These are phyloP conservation scores for Gryganskiella cystojenkinii DNA, from an alignment of 192 early-diverging fungal species.

Conservation along the genomic window DNA sequence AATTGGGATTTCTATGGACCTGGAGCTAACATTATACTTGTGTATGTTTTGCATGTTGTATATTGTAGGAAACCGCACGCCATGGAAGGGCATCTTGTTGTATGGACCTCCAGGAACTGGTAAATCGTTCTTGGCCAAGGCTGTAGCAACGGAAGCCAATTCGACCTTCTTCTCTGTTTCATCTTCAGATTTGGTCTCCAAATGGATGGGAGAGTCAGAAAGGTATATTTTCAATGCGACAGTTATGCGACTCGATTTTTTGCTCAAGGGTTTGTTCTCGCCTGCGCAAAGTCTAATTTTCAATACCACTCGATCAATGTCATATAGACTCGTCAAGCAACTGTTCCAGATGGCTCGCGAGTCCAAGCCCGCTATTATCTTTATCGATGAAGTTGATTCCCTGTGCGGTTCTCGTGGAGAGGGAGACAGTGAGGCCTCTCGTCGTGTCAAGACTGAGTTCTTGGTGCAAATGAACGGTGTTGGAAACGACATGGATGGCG, in stretches of 20 bases:
- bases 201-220: constrained; percentile 99
- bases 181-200: constrained; percentile 97
- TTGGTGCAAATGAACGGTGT: constrained; percentile 99
- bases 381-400: constrained; percentile 99
- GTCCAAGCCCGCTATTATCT: constrained; percentile 95
- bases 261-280: no score
- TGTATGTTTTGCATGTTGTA: neutral
- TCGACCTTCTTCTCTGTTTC: constrained; percentile 97
- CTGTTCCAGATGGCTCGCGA: constrained; percentile 95
- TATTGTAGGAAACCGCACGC: constrained; percentile 83
- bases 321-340: constrained; percentile 85
- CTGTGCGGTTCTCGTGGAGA: constrained; percentile 95
- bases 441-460: constrained; percentile 98
- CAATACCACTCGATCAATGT: no score
- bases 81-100: constrained; percentile 96
- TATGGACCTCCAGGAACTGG: constrained; percentile 99
- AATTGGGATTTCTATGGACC: no score
- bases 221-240: constrained; percentile 62
- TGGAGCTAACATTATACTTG: no score
- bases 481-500: constrained; percentile 94
- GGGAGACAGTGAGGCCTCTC: constrained; percentile 94
- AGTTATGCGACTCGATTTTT: no score
- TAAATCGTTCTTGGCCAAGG: constrained; percentile 97
- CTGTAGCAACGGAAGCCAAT: constrained; percentile 97
- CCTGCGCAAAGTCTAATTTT: no score